These are phyloP conservation scores for Ceratocystis ficicola DNA, from an alignment of 2,329 filamentous ascomycete genomes.

Conservation along the genomic window DNA sequence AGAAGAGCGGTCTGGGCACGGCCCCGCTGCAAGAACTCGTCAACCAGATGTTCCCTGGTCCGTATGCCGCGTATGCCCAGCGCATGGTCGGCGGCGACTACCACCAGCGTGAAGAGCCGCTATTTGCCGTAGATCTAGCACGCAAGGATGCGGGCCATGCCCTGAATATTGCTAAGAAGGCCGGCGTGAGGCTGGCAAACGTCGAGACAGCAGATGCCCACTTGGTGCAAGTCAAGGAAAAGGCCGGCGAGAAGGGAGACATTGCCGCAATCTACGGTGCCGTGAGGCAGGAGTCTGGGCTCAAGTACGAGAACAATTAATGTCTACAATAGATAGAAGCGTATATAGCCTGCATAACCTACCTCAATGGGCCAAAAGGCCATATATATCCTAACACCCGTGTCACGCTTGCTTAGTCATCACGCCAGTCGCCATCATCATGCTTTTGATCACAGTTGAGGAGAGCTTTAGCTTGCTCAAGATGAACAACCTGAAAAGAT, in stretches of 20 bases:
- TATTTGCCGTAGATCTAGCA: conserved; percentile 72
- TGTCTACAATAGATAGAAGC: background rate
- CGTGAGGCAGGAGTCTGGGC: conserved; percentile 58
- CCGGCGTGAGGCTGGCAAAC: conserved; percentile 51
- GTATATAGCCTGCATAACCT: background rate
- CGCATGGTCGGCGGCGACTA: conserved; percentile 69
- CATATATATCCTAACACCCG: background rate
- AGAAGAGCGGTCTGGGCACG: conserved; percentile 64
- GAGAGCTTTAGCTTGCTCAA: conserved; percentile 5
- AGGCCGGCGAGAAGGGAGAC: conserved; percentile 59
- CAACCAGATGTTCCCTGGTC: conserved; percentile 60
- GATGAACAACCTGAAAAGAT: background rate
- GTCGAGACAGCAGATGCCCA: conserved; percentile 57
- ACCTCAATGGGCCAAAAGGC: background rate
- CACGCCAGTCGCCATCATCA: background rate
- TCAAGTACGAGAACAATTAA: conserved; percentile 55
- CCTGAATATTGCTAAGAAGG: conserved; percentile 48
- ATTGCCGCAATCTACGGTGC: conserved; percentile 74
- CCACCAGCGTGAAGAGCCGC: conserved; percentile 60
- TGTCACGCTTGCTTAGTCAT: conserved; percentile 15
- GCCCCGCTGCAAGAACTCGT: conserved; percentile 60
- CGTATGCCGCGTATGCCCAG: conserved; percentile 61
- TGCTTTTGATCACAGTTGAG: background rate
- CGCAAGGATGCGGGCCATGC: conserved; percentile 73
- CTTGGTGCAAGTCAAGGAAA: conserved; percentile 54